phyloP scores from a whole-genome alignment of 2,329 filamentous ascomycete genomes.

The Zymoseptoria pseudotritici region DNA sequence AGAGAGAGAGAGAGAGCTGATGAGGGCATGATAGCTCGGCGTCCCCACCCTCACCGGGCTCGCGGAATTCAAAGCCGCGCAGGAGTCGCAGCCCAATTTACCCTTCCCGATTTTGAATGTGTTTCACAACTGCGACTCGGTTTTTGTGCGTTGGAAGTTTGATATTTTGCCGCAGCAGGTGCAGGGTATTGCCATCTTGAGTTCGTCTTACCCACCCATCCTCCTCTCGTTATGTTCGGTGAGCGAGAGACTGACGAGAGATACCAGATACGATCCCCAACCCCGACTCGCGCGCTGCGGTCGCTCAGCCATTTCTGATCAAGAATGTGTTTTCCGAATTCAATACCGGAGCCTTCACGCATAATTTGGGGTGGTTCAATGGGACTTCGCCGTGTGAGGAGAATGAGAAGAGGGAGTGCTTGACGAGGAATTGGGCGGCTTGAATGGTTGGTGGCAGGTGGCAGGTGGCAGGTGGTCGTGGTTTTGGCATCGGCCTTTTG shows the following conservation, averaged over 20 bases:
- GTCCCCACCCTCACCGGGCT: constrained; percentile 13
- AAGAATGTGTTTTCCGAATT: constrained; percentile 21
- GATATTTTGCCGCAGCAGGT: constrained; percentile 17
- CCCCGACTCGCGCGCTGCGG: not conserved
- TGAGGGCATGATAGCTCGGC: constrained; percentile 4
- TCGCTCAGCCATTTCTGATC: constrained; percentile 20
- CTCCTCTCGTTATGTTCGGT: too few species aligned
- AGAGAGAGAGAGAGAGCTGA: too few species aligned
- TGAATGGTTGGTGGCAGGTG: too few species aligned
- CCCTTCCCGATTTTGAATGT: constrained; percentile 21
- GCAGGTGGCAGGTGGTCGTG: too few species aligned
- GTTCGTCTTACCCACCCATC: too few species aligned
- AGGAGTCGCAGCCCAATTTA: constrained; percentile 20
- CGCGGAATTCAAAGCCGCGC: constrained; percentile 16
- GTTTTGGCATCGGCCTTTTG: too few species aligned
- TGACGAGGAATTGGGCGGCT: too few species aligned
- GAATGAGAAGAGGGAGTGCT: not conserved
- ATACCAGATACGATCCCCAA: constrained; percentile 4
- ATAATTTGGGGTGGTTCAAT: constrained; percentile 1
- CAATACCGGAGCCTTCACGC: constrained; percentile 17
- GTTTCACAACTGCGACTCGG: constrained; percentile 20
- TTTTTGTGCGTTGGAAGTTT: constrained; percentile 22
- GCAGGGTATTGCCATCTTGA: constrained; percentile 18
- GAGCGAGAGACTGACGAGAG: too few species aligned
- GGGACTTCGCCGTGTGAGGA: constrained; percentile 2